Base-by-base conservation (phyloP, 345 rosid species). In the Eutrema yunnanense region DNA sequence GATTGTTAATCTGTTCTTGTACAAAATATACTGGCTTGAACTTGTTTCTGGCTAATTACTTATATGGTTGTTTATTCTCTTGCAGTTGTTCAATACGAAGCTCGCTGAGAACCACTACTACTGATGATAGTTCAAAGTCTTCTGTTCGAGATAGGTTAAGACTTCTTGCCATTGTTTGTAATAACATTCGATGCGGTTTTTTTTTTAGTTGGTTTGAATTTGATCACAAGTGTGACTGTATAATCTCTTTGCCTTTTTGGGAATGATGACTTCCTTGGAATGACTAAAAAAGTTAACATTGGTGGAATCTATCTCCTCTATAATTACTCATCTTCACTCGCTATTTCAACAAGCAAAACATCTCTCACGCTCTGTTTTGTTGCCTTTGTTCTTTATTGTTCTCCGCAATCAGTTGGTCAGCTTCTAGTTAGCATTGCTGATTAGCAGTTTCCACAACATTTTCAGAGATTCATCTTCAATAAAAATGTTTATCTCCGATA, bases 1-100 rank as follows among this genome's bases (percentile, higher is more conserved):
- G 34, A 10, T 47, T 2, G 3, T 1, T 6, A 34, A 34, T 34
- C 37, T 34, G 8, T 5, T 50, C 1, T 37, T 40, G 43, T 40
- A 40, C 43, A 40, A 40, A 8, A 41, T 30, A 11, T 34, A 22
- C 22, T 22, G 2, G 26, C 26, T 1, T 38, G 9, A 30, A 2
- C 3, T 22, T 19, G 13, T 40, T 62, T 11, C 60, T 26, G 44
- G 53, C 66, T 73, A 34, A 80, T 30, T 22, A 22, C 26, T 53
- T 47, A 40, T 27, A 3, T 37, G 46, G 42, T 40, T 5, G 10
- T 34, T 55, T 68, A 40, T 55, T 76, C 53, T 38, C 41, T 32
- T 82, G 83, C 86, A 86, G 96, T 86, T 80, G 85, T 87, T 64
- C 88, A 90, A 67, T 87, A 86, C n/a, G 87, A 85, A 81, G 92